Percentiles rank a stretch among this genome's conserved stretches.
Evolutionary conservation across 148 eudicot species (phyloP).

Genomic region (Camellia sinensis): DNA sequence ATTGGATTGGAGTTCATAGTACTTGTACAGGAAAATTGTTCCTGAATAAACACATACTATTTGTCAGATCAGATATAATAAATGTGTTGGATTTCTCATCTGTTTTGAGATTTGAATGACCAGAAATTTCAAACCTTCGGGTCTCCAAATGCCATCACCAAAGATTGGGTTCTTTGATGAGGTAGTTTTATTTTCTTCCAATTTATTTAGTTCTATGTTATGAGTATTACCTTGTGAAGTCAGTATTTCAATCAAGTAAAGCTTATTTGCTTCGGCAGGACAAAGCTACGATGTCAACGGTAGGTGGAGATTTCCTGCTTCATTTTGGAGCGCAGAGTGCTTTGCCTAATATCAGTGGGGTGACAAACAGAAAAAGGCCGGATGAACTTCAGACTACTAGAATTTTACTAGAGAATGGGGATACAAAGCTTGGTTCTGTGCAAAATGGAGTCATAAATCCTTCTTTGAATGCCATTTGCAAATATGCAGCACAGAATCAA

Average conservation of each 20-base stretch:
- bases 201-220: not conserved
- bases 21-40: no score
- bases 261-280: slow-evolving; percentile 13
- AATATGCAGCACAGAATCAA: not conserved
- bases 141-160: slow-evolving; percentile 43
- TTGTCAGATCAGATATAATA: no score
- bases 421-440: not conserved
- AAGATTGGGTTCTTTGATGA: slow-evolving; percentile 46
- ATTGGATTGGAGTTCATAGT: no score
- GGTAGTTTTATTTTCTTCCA: slow-evolving; percentile 11
- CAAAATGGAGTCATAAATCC: not conserved
- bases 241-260: not conserved
- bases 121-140: slow-evolving; percentile 23
- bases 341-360: not conserved
- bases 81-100: no score
- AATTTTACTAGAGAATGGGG: no score
- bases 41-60: no score
- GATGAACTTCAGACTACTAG: slow-evolving; percentile 2
- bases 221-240: not conserved
- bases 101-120: no score
- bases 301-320: slow-evolving; percentile 11
- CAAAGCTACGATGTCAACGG: not conserved
- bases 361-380: not conserved
- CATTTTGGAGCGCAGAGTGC: slow-evolving; percentile 18
- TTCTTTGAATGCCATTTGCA: not conserved